These are phyloP conservation scores for Globisporangium canariense DNA, from an alignment of 352 stramenopile species.

Conservation along the genomic window DNA sequence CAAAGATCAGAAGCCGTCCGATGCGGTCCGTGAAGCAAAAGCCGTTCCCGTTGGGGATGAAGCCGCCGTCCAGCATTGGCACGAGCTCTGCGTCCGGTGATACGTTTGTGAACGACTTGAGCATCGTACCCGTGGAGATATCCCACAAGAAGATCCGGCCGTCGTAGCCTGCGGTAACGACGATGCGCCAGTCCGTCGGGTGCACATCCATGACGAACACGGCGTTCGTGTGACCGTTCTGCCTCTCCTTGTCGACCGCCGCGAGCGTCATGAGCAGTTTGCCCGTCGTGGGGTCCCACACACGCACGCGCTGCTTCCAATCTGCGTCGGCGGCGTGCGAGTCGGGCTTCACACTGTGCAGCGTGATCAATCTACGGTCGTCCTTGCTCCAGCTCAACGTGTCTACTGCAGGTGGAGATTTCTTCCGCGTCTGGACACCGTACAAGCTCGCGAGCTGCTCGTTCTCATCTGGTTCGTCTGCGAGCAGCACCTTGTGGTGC, in stretches of 20 bases:
- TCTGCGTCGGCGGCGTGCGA: constrained; percentile 34
- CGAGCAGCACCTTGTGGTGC: constrained; percentile 43
- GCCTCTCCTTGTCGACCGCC: constrained; percentile 50
- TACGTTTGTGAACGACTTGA: constrained; percentile 62
- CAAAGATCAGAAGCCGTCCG: constrained; percentile 77
- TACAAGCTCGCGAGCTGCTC: constrained; percentile 45
- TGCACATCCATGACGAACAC: constrained; percentile 79
- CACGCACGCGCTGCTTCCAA: constrained; percentile 62
- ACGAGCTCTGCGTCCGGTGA: constrained; percentile 57
- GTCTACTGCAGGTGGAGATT: constrained; percentile 46
- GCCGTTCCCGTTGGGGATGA: constrained; percentile 56
- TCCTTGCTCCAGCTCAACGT: constrained; percentile 64
- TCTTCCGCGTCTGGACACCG: constrained; percentile 40
- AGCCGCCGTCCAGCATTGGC: constrained; percentile 71
- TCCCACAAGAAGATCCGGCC: constrained; percentile 84
- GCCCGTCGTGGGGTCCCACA: constrained; percentile 57
- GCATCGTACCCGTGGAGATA: constrained; percentile 59
- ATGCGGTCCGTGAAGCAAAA: constrained; percentile 86
- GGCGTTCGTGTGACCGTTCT: constrained; percentile 71
- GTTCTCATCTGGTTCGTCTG: constrained; percentile 39
- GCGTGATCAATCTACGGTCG: constrained; percentile 56
- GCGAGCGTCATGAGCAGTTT: constrained; percentile 61
- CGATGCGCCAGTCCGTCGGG: constrained; percentile 64
- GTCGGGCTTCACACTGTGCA: constrained; percentile 70
- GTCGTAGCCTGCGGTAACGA: constrained; percentile 83